Base-by-base conservation (phyloP, 495 filamentous ascomycete species). In the Talaromyces borbonicus region DNA sequence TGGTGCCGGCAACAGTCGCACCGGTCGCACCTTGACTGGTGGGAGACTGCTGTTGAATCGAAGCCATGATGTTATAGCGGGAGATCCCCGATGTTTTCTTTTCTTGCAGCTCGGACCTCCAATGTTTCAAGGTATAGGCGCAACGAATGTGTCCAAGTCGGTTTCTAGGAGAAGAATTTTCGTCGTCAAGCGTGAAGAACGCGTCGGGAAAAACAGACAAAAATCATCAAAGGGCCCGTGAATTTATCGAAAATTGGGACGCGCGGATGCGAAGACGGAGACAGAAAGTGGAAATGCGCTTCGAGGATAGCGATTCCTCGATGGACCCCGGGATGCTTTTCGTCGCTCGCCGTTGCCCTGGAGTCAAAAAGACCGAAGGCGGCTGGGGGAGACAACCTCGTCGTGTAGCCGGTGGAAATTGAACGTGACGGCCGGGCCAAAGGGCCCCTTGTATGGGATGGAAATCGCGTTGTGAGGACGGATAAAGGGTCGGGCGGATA, bases 41-140 rank as follows among this genome's bases (percentile, higher is more conserved):
- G 35, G 83, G 77, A 41, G 80, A 69, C 49, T 77, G 68, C 49
- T 77, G 68, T 66, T 90, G 85, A 53, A 85, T 77, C 29, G 84
- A 88, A 58, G 87, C 79, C 86, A 93, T 93, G 22, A 12, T 30
- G 6, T 12, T 30, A 6, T 26, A 24, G 38, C 20, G 23, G 26
- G 12, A 7, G 14, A 41, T 8, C 15, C 20, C 26, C 15, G 14
- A 25, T 41, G n/a, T n/a, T 26, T 41, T 35, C 31, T 35, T 26
- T 41, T 15, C 16, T 38, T 41, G 24, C 11, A 16, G 26, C 2
- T 12, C 20, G 9, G 30, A n/a, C n/a, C n/a, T n/a, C n/a, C n/a
- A n/a, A n/a, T n/a, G n/a, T n/a, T n/a, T n/a, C n/a, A n/a, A n/a
- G n/a, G n/a, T n/a, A n/a, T n/a, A n/a, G n/a, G n/a, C n/a, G n/a